These are phyloP conservation scores for Aspergillus baeticus DNA, from an alignment of 495 filamentous ascomycete genomes.

Conservation along the genomic window DNA sequence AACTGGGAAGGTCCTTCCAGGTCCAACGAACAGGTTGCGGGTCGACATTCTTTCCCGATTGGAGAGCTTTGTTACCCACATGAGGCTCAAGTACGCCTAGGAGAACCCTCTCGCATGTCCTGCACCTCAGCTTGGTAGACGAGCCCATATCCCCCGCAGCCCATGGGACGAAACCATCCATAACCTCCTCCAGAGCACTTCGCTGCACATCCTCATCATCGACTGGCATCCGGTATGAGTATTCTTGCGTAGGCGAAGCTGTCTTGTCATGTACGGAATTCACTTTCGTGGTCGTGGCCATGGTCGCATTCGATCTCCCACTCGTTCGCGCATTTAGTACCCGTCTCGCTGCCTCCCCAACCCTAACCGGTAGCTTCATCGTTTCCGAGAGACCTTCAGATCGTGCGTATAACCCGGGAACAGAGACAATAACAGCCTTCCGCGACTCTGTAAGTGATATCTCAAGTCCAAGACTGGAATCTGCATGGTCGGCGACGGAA, in stretches of 20 bases:
- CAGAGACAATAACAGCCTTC: constrained; percentile 36
- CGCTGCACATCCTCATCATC: constrained; percentile 36
- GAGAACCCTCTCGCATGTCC: constrained; percentile 48
- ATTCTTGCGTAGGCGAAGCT: constrained; percentile 19
- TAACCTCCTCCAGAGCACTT: constrained; percentile 23
- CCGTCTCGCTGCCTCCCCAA: constrained; percentile 37
- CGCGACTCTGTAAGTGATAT: constrained; percentile 42
- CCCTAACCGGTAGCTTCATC: constrained; percentile 65
- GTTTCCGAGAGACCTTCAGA: constrained; percentile 39
- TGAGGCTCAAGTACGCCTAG: constrained; percentile 19
- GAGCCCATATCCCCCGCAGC: constrained; percentile 60
- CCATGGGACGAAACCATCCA: constrained; percentile 64
- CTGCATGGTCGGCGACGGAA: constrained; percentile 47
- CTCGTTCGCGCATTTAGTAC: constrained; percentile 12
- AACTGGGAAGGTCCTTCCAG: constrained; percentile 96
- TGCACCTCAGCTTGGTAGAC: constrained; percentile 61
- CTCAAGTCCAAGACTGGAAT: constrained; percentile 27
- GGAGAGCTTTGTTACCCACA: not conserved
- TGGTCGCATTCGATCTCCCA: not conserved
- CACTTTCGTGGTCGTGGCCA: no score
- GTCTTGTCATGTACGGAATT: no score
- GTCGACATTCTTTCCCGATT: not conserved
- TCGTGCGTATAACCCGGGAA: constrained; percentile 39
- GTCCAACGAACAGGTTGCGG: constrained; percentile 24
- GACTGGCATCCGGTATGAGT: constrained; percentile 70